Conservation (phyloP, 345 rosid species). For the Clausena lansium region DNA sequence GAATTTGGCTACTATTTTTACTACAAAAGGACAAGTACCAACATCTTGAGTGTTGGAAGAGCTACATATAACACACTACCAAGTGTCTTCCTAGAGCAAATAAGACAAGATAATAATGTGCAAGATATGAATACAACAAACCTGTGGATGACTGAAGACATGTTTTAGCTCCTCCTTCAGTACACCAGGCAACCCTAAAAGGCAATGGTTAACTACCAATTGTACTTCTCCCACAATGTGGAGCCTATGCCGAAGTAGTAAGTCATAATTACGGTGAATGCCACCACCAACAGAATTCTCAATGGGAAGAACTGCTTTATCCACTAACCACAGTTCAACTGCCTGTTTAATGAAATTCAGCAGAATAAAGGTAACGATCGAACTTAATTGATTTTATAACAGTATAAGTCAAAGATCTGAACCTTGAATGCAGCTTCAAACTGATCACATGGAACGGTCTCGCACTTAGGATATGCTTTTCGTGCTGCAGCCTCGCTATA, state of each 20-base stretch:
- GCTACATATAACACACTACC: neutral
- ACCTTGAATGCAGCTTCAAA: constrained; percentile 91
- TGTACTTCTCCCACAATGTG: constrained; percentile 93
- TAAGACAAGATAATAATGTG: neutral
- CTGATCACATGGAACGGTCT: constrained; percentile 86
- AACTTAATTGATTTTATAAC: constrained; percentile 9
- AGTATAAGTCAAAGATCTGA: constrained; percentile 9
- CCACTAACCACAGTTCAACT: constrained; percentile 91
- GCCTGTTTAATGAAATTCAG: constrained; percentile 51
- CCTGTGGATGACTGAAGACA: constrained; percentile 95
- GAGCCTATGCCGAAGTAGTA: constrained; percentile 91
- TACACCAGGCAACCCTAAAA: constrained; percentile 76
- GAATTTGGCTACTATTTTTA: neutral
- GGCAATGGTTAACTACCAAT: constrained; percentile 77
- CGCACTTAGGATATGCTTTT: constrained; percentile 83
- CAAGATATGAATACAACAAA: constrained; percentile 23
- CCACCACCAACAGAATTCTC: constrained; percentile 95
- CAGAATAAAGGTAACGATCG: neutral
- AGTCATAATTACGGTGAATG: constrained; percentile 90
- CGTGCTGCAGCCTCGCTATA: constrained; percentile 91
- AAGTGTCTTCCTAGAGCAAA: neutral
- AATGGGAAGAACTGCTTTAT: constrained; percentile 88
- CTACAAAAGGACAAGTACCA: neutral
- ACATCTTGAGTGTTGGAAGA: neutral
- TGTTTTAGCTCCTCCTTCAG: constrained; percentile 59